Conservation (phyloP, 2,329 filamentous ascomycete species). For the Nemania sp. region DNA sequence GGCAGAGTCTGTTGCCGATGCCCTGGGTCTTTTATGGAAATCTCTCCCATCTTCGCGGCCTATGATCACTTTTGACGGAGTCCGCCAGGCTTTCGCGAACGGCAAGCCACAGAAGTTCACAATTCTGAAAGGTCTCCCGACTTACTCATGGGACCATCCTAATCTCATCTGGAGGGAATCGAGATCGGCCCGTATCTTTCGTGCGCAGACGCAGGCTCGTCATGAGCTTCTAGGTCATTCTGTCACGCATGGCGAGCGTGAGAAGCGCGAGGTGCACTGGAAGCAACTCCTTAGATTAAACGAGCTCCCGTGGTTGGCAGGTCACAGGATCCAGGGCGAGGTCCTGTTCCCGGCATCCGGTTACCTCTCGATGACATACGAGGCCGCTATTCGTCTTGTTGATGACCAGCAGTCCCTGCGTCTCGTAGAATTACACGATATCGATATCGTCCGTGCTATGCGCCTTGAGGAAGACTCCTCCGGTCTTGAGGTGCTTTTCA, state of each 20-base stretch:
- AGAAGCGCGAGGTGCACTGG: slow-evolving; percentile 10
- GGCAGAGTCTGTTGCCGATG: background rate
- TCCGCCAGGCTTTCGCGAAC: background rate
- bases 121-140: background rate
- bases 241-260: background rate
- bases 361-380: slow-evolving; percentile 19
- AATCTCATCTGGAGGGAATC: background rate
- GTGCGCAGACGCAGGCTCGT: background rate
- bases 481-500: background rate
- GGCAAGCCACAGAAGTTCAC: background rate
- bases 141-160: background rate
- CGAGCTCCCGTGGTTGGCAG: slow-evolving; percentile 21
- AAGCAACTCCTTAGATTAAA: slow-evolving; percentile 5
- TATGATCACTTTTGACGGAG: background rate
- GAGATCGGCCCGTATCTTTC: background rate
- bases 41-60: background rate
- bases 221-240: background rate
- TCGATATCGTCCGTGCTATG: slow-evolving; percentile 2
- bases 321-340: slow-evolving; percentile 23
- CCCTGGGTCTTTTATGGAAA: background rate
- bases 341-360: slow-evolving; percentile 26
- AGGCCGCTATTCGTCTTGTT: background rate
- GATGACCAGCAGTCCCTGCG: background rate
- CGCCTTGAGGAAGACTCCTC: background rate
- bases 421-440: background rate